Percentiles rank a stretch among this genome's conserved stretches.
These are phyloP conservation scores for Plasmodium ovale DNA, from an alignment of 169 alveolate genomes.

Conservation along the genomic window DNA sequence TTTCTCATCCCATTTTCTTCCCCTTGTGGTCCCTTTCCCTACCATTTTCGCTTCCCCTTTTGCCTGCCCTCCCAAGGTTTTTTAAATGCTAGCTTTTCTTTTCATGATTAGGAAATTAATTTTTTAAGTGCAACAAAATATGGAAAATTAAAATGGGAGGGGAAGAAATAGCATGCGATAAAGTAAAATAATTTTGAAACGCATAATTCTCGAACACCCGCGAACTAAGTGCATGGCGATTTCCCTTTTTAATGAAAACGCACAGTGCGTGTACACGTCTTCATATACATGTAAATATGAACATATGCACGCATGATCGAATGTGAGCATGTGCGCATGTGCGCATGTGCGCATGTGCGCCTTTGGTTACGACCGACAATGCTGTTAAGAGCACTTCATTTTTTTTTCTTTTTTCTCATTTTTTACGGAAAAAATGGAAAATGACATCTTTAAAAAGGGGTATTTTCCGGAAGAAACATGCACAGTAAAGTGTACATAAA, in stretches of 20 bases:
- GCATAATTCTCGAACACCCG: not conserved
- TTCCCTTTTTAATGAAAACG: not conserved
- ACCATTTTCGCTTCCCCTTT: not conserved
- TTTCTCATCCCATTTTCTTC: not conserved
- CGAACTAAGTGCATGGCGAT: not conserved
- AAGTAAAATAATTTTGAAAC: not conserved
- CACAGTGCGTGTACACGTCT: not conserved
- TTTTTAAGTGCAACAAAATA: not conserved
- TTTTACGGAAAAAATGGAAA: conserved; percentile 17
- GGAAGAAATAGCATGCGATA: not conserved
- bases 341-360: not conserved
- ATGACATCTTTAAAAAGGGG: not conserved
- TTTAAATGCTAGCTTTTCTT: no score
- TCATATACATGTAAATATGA: no score
- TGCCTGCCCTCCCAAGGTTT: no score
- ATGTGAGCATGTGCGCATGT: conserved; percentile 1
- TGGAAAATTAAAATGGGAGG: not conserved
- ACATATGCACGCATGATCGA: not conserved
- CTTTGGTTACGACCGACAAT: not conserved
- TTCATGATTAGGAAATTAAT: not conserved
- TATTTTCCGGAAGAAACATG: not conserved
- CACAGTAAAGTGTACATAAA: not conserved
- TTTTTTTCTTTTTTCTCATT: not conserved
- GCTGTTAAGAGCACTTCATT: not conserved
- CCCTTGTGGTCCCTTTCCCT: not conserved